These are phyloP conservation scores for Fomitopsis serialis DNA, from an alignment of 768 basidiomycete genomes.

Conservation along the genomic window DNA sequence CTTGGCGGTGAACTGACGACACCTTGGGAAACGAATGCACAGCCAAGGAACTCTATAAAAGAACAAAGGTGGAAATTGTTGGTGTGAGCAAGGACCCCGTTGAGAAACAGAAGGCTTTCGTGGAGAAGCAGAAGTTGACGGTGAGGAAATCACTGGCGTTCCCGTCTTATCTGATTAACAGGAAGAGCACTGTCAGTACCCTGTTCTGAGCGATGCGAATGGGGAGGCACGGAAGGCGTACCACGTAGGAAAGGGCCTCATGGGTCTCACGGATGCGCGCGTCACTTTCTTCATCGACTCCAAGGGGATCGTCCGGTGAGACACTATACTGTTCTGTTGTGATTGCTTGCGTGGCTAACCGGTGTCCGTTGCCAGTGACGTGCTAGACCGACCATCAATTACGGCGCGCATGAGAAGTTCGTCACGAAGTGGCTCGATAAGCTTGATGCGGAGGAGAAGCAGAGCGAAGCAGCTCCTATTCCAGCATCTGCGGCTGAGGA, in stretches of 20 bases:
- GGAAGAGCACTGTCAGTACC: conserved; percentile 44
- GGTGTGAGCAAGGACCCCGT: conserved; percentile 74
- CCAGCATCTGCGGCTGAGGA: conserved; percentile 4
- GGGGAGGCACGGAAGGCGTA: conserved; percentile 62
- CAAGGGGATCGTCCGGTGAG: conserved; percentile 61
- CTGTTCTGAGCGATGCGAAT: conserved; percentile 68
- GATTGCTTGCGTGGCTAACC: not conserved
- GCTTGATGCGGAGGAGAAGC: conserved; percentile 37
- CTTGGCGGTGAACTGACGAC: not conserved
- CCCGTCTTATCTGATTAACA: conserved; percentile 3
- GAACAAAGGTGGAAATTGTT: conserved; percentile 58
- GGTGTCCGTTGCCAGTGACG: conserved; percentile 37
- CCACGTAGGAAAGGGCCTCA: conserved; percentile 56
- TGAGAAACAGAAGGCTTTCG: conserved; percentile 69
- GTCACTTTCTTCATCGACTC: conserved; percentile 75
- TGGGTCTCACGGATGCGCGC: conserved; percentile 61
- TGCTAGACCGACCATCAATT: conserved; percentile 56
- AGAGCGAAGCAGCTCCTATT: conserved; percentile 8
- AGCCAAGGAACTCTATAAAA: conserved; percentile 65
- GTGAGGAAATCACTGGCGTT: conserved; percentile 31
- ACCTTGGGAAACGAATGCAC: not conserved
- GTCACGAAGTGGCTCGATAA: conserved; percentile 62
- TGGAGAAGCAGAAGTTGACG: conserved; percentile 61
- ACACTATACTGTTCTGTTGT: not conserved
- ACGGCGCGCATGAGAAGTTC: conserved; percentile 63